Percentiles rank a stretch among this genome's conserved stretches.
Conservation (phyloP, 2,329 filamentous ascomycete genomes). For the Cryphonectria japonica region DNA sequence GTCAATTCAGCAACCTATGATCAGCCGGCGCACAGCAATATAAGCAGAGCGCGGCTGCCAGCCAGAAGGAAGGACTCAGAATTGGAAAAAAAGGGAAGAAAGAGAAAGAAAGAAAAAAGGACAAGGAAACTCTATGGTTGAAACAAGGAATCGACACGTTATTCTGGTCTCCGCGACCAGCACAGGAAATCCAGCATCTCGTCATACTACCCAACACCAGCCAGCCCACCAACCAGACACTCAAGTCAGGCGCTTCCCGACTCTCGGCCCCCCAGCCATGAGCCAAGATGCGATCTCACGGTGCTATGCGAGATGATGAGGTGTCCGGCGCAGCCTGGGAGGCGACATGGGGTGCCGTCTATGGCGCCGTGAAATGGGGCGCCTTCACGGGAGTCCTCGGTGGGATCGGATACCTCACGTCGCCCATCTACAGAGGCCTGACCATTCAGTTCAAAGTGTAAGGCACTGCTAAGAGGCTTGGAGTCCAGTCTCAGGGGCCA, state of each 20-base stretch:
- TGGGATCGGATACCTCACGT: conserved; percentile 64
- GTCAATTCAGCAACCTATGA: neutral
- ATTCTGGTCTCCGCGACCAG: neutral
- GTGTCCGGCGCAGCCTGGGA: conserved; percentile 73
- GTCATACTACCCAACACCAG: neutral
- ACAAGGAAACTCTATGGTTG: neutral
- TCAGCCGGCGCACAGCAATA: neutral
- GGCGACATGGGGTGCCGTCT: conserved; percentile 67
- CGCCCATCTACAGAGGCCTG: conserved; percentile 72
- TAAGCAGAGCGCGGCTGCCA: neutral
- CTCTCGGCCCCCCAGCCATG: conserved; percentile 17
- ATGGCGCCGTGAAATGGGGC: conserved; percentile 75
- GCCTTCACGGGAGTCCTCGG: conserved; percentile 65
- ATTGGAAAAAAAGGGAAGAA: neutral
- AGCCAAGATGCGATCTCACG: conserved; percentile 53
- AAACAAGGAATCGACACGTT: neutral
- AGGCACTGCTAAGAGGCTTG: conserved; percentile 36
- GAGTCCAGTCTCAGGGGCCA: neutral
- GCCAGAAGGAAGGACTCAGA: neutral
- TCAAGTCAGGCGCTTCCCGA: neutral
- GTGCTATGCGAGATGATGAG: conserved; percentile 66
- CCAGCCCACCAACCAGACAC: neutral
- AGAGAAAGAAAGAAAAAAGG: neutral
- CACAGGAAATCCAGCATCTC: neutral
- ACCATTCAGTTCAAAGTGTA: conserved; percentile 81